These are phyloP conservation scores for Phytophthora idaei DNA, from an alignment of 352 stramenopile species.

Conservation along the genomic window DNA sequence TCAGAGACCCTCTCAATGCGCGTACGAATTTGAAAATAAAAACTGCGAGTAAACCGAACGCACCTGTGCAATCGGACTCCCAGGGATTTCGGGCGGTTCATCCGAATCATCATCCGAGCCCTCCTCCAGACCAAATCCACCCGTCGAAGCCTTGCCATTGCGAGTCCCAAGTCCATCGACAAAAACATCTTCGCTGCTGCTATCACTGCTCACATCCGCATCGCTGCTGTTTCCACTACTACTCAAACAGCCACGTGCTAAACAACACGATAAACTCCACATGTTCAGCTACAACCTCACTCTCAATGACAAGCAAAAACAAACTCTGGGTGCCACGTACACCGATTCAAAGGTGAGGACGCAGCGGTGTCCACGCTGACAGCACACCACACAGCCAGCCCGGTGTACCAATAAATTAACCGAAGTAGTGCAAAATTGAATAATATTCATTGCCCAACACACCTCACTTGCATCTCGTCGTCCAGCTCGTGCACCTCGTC, in stretches of 20 bases:
- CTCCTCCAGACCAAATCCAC: constrained; percentile 9
- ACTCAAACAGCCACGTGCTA: constrained; percentile 15
- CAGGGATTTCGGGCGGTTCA: constrained; percentile 75
- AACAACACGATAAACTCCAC: background rate
- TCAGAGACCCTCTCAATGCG: background rate
- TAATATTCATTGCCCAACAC: background rate
- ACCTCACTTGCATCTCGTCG: constrained; percentile 60
- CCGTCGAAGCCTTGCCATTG: constrained; percentile 5
- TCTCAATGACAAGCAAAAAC: background rate
- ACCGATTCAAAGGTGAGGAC: constrained; percentile 42
- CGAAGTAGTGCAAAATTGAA: background rate
- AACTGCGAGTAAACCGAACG: background rate
- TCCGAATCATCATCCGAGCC: constrained; percentile 38
- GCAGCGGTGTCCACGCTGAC: constrained; percentile 59
- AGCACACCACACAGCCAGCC: background rate
- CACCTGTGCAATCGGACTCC: constrained; percentile 56
- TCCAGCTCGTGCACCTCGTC: constrained; percentile 75
- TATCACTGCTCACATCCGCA: constrained; percentile 20
- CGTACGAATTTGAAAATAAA: background rate
- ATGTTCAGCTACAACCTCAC: constrained; percentile 1
- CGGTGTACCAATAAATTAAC: background rate
- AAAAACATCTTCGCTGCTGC: constrained; percentile 21
- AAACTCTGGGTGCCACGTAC: constrained; percentile 1
- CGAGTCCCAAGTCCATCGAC: background rate
- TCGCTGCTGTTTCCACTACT: constrained; percentile 13